These are phyloP conservation scores for Capillidium rhysosporum DNA, from an alignment of 371 early-diverging fungal species.

Conservation along the genomic window DNA sequence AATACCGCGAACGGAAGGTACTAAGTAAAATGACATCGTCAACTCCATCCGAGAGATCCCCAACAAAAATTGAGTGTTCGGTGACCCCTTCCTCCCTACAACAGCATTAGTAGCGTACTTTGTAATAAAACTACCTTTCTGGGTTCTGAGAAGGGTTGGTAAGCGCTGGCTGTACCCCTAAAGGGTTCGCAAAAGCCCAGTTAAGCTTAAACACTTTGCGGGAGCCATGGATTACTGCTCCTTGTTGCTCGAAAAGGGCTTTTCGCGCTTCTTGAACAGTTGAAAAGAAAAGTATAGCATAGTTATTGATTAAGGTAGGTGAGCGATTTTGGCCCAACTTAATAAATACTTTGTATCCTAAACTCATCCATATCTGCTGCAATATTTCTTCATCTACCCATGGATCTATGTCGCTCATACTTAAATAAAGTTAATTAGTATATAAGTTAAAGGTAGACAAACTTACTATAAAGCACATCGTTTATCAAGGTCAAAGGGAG, in stretches of 20 bases:
- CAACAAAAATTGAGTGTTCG: conserved; percentile 73
- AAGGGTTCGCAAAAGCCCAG: conserved; percentile 57
- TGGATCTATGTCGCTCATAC: conserved; percentile 66
- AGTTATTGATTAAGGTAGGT: conserved; percentile 31
- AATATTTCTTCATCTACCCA: conserved; percentile 72
- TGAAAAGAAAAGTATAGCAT: conserved; percentile 56
- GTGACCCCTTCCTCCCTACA: conserved; percentile 31
- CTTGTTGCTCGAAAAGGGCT: conserved; percentile 44
- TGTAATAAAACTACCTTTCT: not conserved
- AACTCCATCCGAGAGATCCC: conserved; percentile 59
- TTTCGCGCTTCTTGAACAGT: conserved; percentile 35
- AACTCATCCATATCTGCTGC: conserved; percentile 35
- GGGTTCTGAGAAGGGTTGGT: not conserved
- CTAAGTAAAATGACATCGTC: conserved; percentile 39
- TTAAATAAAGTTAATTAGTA: conserved; percentile 4
- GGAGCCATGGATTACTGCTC: conserved; percentile 59
- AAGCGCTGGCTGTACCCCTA: not conserved
- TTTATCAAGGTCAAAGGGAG: too few relatives aligned
- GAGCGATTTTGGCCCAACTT: conserved; percentile 72
- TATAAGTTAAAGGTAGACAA: too few relatives aligned
- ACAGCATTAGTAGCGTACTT: not conserved
- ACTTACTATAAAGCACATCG: too few relatives aligned
- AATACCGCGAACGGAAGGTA: conserved; percentile 34
- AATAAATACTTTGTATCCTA: conserved; percentile 52
- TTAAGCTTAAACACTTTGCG: conserved; percentile 67